These are phyloP conservation scores for Aspergillus affinis DNA, from an alignment of 495 filamentous ascomycete genomes.

Conservation along the genomic window DNA sequence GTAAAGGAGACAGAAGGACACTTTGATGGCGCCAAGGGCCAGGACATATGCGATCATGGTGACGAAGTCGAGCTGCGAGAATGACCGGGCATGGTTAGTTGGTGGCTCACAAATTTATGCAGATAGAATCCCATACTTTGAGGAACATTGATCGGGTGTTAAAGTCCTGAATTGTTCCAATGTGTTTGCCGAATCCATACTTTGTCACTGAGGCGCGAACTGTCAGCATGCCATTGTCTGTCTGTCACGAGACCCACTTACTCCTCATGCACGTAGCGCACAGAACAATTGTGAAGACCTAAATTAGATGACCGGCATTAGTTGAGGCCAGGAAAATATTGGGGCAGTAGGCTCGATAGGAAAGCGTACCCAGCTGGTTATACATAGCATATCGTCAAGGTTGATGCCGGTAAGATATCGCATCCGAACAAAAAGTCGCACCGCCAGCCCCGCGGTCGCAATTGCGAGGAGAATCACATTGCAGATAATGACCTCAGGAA, in stretches of 20 bases:
- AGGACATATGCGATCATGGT: constrained; percentile 22
- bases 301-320: constrained; percentile 1
- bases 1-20: constrained; percentile 28
- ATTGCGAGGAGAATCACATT: constrained; percentile 19
- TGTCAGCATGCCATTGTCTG: constrained; percentile 6
- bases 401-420: constrained; percentile 24
- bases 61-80: constrained; percentile 22
- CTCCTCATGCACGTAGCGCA: constrained; percentile 21
- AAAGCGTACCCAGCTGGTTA: constrained; percentile 20
- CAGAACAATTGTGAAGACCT: constrained; percentile 23
- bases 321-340: background rate
- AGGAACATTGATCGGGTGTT: constrained; percentile 18
- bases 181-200: constrained; percentile 26
- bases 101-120: background rate
- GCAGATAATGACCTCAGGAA: constrained; percentile 22
- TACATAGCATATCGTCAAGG: constrained; percentile 22
- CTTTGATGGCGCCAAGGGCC: constrained; percentile 23
- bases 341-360: background rate
- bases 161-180: constrained; percentile 12
- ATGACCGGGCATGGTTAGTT: background rate
- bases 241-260: constrained; percentile 9
- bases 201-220: constrained; percentile 19
- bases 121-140: constrained; percentile 15
- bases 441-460: constrained; percentile 15
- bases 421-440: constrained; percentile 22